A percentile compares a stretch with the other conserved stretches of the same genome.
phyloP scores from a whole-genome alignment of 805 yeast species.

The Limtongia smithiae region DNA sequence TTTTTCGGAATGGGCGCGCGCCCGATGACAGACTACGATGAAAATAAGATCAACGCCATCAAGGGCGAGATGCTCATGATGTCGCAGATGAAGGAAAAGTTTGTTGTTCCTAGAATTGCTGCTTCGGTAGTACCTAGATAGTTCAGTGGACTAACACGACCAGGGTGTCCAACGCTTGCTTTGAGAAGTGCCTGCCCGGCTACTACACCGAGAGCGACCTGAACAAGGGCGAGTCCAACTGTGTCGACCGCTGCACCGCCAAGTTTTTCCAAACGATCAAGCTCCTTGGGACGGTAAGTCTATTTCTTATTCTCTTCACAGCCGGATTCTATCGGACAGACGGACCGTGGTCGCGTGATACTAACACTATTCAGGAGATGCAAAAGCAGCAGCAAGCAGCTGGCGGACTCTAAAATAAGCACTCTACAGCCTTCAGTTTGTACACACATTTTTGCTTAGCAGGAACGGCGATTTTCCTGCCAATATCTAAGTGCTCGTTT shows the following conservation, averaged over 20 bases:
- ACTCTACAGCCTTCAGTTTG: too few relatives aligned
- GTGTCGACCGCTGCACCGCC: constrained; percentile 81
- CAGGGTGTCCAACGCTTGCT: constrained; percentile 16
- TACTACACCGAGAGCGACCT: constrained; percentile 82
- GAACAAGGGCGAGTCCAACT: constrained; percentile 76
- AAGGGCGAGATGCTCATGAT: constrained; percentile 28
- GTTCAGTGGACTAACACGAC: too few relatives aligned
- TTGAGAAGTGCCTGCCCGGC: constrained; percentile 72
- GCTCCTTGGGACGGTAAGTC: constrained; percentile 21
- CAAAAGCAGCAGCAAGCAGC: constrained; percentile 14
- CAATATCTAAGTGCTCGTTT: too few relatives aligned
- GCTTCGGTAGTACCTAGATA: too few relatives aligned
- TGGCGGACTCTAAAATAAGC: not conserved
- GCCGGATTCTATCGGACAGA: too few relatives aligned
- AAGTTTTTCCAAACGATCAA: constrained; percentile 58
- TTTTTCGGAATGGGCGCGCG: constrained; percentile 31
- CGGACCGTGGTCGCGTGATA: too few relatives aligned
- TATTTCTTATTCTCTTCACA: not conserved
- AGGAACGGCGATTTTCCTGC: too few relatives aligned
- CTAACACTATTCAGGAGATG: constrained; percentile 8
- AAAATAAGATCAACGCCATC: constrained; percentile 21
- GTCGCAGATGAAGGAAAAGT: constrained; percentile 24
- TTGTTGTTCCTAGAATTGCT: not conserved
- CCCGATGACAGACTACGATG: constrained; percentile 22
- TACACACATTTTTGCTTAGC: too few relatives aligned